Evolutionary conservation across 345 rosid genomes (phyloP).

Genomic region (Isatis tinctoria): DNA sequence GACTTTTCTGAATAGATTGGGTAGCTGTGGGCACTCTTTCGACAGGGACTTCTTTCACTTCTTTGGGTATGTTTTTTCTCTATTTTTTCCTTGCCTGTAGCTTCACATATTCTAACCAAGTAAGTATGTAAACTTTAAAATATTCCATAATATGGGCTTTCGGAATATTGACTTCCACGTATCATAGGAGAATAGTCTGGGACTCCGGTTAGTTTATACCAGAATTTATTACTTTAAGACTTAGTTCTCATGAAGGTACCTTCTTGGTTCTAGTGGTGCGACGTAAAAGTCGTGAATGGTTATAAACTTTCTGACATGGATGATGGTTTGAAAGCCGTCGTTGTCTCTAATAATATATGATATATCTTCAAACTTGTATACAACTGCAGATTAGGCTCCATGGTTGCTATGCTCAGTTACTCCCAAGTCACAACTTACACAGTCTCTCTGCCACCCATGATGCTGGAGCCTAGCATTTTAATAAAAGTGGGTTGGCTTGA

Average conservation of each 20-base stretch:
- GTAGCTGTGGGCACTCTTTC: conserved; percentile 86
- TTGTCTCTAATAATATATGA: not conserved
- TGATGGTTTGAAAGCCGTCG: not conserved
- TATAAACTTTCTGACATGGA: not conserved
- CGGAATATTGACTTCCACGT: not conserved
- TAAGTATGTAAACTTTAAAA: not conserved
- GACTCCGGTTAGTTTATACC: not conserved
- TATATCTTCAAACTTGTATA: not conserved
- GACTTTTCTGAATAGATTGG: conserved; percentile 38
- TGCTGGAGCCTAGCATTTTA: conserved; percentile 55
- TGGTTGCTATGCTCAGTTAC: conserved; percentile 87
- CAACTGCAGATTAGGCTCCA: conserved; percentile 66
- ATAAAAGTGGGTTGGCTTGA: conserved; percentile 48
- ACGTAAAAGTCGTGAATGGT: not conserved
- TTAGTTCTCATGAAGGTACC: not conserved
- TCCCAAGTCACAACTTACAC: conserved; percentile 65
- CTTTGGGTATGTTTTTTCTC: conserved; percentile 71
- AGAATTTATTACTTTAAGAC: not conserved
- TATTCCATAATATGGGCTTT: not conserved
- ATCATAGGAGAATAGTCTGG: not conserved
- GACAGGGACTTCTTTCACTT: conserved; percentile 74
- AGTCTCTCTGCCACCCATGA: conserved; percentile 69
- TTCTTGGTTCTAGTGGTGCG: not conserved
- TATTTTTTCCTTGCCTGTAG: not conserved
- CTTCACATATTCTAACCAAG: conserved; percentile 1